Evolutionary conservation across 2,329 filamentous ascomycete genomes (phyloP), one percentile per base, ranked within the genome.

Genomic region (Penicillium fuscoglaucum): DNA sequence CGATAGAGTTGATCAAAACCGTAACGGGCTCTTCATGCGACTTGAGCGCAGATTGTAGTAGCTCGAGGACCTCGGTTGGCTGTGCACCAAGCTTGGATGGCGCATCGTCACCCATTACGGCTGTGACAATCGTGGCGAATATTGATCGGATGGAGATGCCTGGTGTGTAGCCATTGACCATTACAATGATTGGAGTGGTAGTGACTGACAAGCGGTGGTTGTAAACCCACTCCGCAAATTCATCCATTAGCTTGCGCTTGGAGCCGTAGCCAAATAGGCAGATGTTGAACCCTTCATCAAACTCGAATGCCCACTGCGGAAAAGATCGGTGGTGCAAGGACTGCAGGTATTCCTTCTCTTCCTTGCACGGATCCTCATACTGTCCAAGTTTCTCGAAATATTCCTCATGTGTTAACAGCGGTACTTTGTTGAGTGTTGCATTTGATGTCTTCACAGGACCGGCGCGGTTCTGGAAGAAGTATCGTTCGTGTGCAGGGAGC

Each of bases 231-330:
- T 85, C 83, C 0, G 91, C 92, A 72, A 96, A 96, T 44, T 84
- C 82, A 59, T 88, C 85, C 10, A 93, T 80, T 1, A 98, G 83
- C 3, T 80, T 78, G 35, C 90, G 83, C 75, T 99, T 99, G 2
- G 92, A 96, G 0, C 95, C 95, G 72, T 91, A 96, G 31, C 95
- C 95, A 72, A 96, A 97, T 0, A 97, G 78, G 71, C 95, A 96
- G 52, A 98, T 80, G 68, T 90, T 92, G 79, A 96, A 98, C 24
- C 87, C 87, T 72, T 96, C 87, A 6, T 87, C 82, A 17, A 98
- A 83, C 78, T 99, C 95, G 72, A 98, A 97, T 0, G 84, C 79
- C 95, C 95, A 99, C 72, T 98, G 95, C 1, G 88, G 84, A 72
- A 96, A 98, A 0, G 90, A 91, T 60, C 89, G 86, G 45, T 86